These are phyloP conservation scores for Pythium monospermum DNA, from an alignment of 352 stramenopile species.

Conservation along the genomic window DNA sequence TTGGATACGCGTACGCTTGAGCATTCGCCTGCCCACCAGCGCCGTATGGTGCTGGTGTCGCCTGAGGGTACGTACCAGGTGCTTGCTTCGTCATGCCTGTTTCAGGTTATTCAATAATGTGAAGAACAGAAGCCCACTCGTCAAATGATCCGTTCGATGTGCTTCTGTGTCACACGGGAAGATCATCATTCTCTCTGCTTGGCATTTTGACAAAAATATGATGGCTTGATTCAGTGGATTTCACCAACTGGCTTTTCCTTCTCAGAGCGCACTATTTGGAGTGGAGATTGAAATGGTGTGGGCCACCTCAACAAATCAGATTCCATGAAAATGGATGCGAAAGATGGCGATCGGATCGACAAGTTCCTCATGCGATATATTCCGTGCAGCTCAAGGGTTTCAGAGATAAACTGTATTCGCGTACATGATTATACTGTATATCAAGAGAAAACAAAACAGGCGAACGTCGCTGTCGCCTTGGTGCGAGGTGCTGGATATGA, in stretches of 20 bases:
- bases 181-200: not conserved
- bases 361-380: no score
- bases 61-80: constrained; percentile 2
- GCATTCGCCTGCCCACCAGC: not conserved
- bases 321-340: no score
- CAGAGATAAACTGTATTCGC: not conserved
- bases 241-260: not conserved
- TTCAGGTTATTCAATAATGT: not conserved
- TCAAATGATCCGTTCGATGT: no score
- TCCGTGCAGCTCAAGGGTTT: not conserved
- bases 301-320: no score
- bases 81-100: not conserved
- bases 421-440: not conserved
- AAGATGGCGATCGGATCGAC: no score
- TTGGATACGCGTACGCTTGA: not conserved
- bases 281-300: no score
- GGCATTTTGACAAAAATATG: no score
- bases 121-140: no score
- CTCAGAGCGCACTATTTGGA: no score
- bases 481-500: no score
- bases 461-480: no score
- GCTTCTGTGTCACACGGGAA: not conserved
- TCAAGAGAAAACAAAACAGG: no score
- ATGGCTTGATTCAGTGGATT: not conserved
- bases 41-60: not conserved